These are phyloP conservation scores for Deakozyma indianensis DNA, from an alignment of 805 yeast species.

Conservation along the genomic window DNA sequence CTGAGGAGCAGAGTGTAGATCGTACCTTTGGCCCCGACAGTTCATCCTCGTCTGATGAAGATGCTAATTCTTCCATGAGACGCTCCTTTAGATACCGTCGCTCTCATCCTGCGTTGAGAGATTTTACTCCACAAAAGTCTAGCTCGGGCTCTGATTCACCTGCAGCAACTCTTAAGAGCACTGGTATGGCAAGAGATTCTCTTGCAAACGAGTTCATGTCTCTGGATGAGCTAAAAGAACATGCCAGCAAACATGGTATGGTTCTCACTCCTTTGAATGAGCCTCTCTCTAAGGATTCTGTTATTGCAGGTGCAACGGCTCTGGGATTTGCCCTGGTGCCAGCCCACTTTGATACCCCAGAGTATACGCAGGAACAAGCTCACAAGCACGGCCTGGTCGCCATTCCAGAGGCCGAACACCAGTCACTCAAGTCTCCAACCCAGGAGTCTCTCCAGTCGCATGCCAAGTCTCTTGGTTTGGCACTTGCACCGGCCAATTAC, in stretches of 20 bases:
- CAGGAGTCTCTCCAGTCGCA: constrained; percentile 2
- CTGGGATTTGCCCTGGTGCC: neutral
- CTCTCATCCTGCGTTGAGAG: neutral
- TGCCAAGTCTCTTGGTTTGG: constrained; percentile 2
- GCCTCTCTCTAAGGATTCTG: neutral
- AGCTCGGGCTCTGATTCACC: neutral
- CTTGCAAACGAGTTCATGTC: constrained; percentile 16
- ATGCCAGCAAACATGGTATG: constrained; percentile 12
- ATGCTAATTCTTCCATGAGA: constrained; percentile 4
- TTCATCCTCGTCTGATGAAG: constrained; percentile 9
- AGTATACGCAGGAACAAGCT: neutral
- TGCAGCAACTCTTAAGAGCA: neutral
- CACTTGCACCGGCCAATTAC: constrained; percentile 2
- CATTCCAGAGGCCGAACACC: neutral
- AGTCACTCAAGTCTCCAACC: neutral
- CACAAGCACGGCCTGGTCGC: neutral
- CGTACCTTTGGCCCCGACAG: neutral
- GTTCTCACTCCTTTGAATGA: neutral
- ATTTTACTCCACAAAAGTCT: constrained; percentile 3
- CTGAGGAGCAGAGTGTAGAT: constrained; percentile 11
- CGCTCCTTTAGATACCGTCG: neutral
- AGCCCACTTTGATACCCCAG: constrained; percentile 3
- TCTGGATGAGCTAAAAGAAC: constrained; percentile 11
- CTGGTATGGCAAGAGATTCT: constrained; percentile 3
- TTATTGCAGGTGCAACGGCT: neutral